Evolutionary conservation across 768 basidiomycete species (phyloP).

Genomic region (Tulasnella sp.): DNA sequence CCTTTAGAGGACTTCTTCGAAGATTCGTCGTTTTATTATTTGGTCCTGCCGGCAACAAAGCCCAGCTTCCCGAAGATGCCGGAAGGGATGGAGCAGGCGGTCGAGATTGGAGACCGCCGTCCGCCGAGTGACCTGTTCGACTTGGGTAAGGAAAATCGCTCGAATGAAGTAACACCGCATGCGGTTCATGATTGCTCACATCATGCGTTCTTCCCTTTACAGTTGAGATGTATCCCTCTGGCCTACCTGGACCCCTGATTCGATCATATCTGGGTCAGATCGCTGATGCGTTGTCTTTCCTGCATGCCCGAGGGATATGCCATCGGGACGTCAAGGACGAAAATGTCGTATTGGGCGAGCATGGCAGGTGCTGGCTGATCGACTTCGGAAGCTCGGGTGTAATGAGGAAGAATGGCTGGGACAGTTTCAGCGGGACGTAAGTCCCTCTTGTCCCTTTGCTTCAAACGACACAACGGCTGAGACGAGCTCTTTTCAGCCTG

Average conservation of each 20-base stretch:
- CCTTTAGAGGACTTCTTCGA: constrained; percentile 94
- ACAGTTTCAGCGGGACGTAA: constrained; percentile 87
- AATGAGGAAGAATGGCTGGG: constrained; percentile 76
- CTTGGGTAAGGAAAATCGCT: constrained; percentile 28
- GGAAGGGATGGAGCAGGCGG: constrained; percentile 4
- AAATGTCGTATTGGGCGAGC: constrained; percentile 71
- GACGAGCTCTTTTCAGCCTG: constrained; percentile 37
- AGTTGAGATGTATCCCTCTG: constrained; percentile 81
- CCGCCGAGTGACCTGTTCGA: constrained; percentile 84
- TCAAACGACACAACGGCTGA: neutral
- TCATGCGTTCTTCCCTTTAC: neutral
- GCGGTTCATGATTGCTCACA: neutral
- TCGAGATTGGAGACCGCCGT: constrained; percentile 7
- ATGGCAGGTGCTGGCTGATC: constrained; percentile 81
- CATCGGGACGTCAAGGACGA: constrained; percentile 99
- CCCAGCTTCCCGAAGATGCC: constrained; percentile 13
- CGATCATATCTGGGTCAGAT: constrained; percentile 88
- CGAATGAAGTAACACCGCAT: neutral
- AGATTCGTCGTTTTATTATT: constrained; percentile 90
- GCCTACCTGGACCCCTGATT: constrained; percentile 61
- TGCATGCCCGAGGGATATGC: constrained; percentile 87
- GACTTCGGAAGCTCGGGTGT: constrained; percentile 93
- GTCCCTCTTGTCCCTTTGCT: constrained; percentile 27
- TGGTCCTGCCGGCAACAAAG: constrained; percentile 56
- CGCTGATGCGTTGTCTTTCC: constrained; percentile 78